phyloP scores from a whole-genome alignment of 2,329 filamentous ascomycete species.

The Aspergillus arachidicola region DNA sequence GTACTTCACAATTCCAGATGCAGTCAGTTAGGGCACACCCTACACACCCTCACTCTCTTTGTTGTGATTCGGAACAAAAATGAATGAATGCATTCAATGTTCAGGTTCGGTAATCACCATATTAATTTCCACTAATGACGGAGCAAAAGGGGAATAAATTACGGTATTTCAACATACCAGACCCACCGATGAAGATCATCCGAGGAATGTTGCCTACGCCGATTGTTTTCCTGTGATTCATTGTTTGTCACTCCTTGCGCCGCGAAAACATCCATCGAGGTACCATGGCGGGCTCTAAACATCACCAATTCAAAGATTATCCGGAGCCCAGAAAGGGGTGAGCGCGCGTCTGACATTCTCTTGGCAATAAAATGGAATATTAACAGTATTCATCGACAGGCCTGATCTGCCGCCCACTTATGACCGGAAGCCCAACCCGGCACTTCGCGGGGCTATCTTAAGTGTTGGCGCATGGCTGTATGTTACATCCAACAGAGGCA shows the following conservation, averaged over 20 bases:
- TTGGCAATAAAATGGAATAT: not conserved
- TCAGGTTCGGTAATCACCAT: not conserved
- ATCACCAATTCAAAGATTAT: constrained; percentile 9
- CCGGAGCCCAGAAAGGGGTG: constrained; percentile 10
- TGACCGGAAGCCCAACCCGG: constrained; percentile 14
- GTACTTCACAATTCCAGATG: no score
- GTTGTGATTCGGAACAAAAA: no score
- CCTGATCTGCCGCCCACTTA: constrained; percentile 10
- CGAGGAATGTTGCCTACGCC: not conserved
- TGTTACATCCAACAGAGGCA: not conserved
- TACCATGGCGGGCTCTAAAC: not conserved
- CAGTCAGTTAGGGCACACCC: no score
- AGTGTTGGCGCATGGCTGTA: constrained; percentile 12
- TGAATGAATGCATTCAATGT: no score
- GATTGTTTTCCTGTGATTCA: not conserved
- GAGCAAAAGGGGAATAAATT: not conserved
- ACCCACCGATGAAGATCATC: not conserved
- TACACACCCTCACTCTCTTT: no score
- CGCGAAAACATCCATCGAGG: not conserved
- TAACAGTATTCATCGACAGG: not conserved
- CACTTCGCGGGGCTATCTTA: constrained; percentile 9
- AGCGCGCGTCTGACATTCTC: not conserved
- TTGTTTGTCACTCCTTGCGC: not conserved
- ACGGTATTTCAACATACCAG: not conserved
- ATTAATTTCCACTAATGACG: not conserved